Base-by-base conservation (phyloP, 2,329 filamentous ascomycete genomes). In the Cryphonectria nitschkei region DNA sequence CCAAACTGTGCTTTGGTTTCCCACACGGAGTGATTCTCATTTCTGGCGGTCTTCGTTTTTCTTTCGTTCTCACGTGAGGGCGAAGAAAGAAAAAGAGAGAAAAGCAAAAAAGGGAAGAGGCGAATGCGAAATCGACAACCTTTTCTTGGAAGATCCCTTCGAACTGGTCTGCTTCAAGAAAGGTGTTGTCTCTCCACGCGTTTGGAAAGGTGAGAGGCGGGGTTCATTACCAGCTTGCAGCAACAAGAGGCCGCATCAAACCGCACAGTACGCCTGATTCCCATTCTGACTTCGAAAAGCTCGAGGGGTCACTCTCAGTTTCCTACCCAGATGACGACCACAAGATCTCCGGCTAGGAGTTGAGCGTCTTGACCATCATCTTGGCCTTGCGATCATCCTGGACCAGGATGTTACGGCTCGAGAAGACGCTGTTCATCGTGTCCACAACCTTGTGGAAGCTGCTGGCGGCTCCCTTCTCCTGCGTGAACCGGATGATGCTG, bases 401-500 rank as follows among this genome's bases (percentile, higher is more conserved):
- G 37, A 97, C 89, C 41, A 97, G 81, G 75, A 95, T 82, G 37
- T 86, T 85, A 39, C 90, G 88, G 72, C 84, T 84, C 74, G 85
- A 85, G 78, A 97, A 89, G 22, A 93, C 87, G 29, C 87, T 84
- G 74, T 91, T 87, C 75, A 98, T 85, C 3, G 92, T 92, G 71
- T 94, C 92, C 37, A 97, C 88, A 13, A 97, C 92, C 77, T 89
- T 90, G 78, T 93, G 88, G 82, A 98, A 97, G 75, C 92, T 96
- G 76, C 92, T 96, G 52, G 93, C 94, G 1, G 95, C 95, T n/a
- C 95, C 96, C 70, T 91, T 91, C 78, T 96, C 94, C 78, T 98
- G 95, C 1, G 93, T 95, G 79, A 98, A 93, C 50, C 93, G 91
- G 41, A 93, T 89, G 74, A 98, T 90, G 79, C 92, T 93, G 68